A percentile compares a stretch with the other conserved stretches of the same genome.
Evolutionary conservation across 1,284 basidiomycete genomes (phyloP).

Genomic region (Lignosus rhinocerotis): DNA sequence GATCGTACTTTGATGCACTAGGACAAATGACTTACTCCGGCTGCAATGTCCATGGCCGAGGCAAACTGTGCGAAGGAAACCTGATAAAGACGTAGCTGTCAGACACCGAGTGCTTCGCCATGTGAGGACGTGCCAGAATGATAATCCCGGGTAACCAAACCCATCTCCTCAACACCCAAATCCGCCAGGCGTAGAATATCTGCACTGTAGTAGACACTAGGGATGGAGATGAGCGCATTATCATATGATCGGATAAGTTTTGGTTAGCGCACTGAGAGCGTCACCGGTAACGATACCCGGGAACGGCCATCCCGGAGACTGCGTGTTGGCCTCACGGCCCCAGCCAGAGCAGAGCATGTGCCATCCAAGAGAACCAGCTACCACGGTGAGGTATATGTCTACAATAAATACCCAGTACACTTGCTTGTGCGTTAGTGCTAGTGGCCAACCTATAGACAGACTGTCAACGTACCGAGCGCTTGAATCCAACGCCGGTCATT

Average conservation of each 20-base stretch:
- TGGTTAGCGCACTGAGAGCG: slow-evolving; percentile 4
- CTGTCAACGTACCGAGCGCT: slow-evolving; percentile 3
- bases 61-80: slow-evolving; percentile 4
- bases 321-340: slow-evolving; percentile 5
- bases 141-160: slow-evolving; percentile 9
- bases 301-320: slow-evolving; percentile 15
- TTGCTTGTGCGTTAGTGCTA: neutral
- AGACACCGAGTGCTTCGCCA: too few species aligned
- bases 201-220: slow-evolving; percentile 20
- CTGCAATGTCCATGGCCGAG: neutral
- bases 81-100: neutral
- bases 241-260: neutral
- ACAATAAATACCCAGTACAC: slow-evolving; percentile 15
- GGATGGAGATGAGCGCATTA: too few species aligned
- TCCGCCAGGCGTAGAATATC: slow-evolving; percentile 20
- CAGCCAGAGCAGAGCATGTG: slow-evolving; percentile 11
- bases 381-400: slow-evolving; percentile 15
- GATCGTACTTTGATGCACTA: too few species aligned
- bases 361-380: slow-evolving; percentile 9
- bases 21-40: neutral
- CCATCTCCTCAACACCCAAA: slow-evolving; percentile 17
- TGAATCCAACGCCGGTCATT: neutral
- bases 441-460: neutral
- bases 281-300: slow-evolving; percentile 4
- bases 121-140: neutral